Base-by-base conservation (phyloP, 2,329 filamentous ascomycete genomes). In the Meredithiella fracta region DNA sequence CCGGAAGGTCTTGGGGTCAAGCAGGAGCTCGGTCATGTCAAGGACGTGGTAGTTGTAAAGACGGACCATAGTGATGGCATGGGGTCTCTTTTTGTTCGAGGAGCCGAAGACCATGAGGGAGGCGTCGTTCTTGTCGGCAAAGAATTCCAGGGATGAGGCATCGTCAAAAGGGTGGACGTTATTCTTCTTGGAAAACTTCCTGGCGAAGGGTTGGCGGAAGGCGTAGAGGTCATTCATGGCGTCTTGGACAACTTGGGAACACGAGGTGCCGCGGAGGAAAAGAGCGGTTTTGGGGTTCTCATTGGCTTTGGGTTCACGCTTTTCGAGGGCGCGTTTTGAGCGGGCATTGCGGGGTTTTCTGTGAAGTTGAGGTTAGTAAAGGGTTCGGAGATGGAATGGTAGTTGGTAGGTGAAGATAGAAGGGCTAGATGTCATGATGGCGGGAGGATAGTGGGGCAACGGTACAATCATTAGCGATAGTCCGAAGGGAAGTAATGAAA, bases 161-260 rank as follows among this genome's bases (percentile, higher is more conserved):
- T 94, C 89, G 69, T 96, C 91, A 69, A 98, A 98, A 1, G 92
- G 92, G 69, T 92, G 89, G 64, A 95, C 85, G 62, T 82, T 77
- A 70, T 98, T 98, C 75, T 97, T 97, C 78, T 97, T 98, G 70
- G 82, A 86, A 73, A 98, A 95, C 62, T 90, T 89, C 69, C 94
- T 84, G 61, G 83, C 83, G 60, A 91, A 77, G 1, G 90, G 89
- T 65, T 85, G 82, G 64, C 91, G 90, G 65, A 98, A 75, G 51
- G 86, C 79, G 69, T 88, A 80, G 57, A 98, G 78, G 64, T 96
- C 92, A 62, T 81, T 84, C 60, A 96, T 75, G 58, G 88, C 86
- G 63, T 91, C 83, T 70, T 94, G 83, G 57, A 89, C 75, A 51
- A 92, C 73, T 64, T 91, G 82, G 49, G 86, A 91, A 67, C 86